Evolutionary conservation across 257 asterid species (phyloP).

Genomic region (Jaltomata sinuosa): DNA sequence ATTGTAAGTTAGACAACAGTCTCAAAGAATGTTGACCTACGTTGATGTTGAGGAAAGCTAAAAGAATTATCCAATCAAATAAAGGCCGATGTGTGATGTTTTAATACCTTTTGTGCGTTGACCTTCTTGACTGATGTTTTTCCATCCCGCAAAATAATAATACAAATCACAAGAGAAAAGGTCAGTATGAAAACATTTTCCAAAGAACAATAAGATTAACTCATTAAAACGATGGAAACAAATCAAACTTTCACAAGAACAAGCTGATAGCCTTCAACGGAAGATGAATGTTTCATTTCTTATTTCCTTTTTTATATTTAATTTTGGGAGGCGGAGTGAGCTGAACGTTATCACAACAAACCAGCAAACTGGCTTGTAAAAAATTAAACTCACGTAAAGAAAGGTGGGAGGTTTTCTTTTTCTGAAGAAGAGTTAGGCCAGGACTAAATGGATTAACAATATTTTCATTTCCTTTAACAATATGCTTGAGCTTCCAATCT

Average conservation of each 20-base stretch:
- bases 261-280: neutral
- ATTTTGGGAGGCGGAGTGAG: neutral
- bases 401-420: neutral
- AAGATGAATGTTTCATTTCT: neutral
- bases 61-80: neutral
- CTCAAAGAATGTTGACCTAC: neutral
- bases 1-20: neutral
- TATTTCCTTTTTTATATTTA: neutral
- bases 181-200: neutral
- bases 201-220: neutral
- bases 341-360: neutral
- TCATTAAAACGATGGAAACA: neutral
- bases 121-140: slow-evolving; percentile 61
- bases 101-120: slow-evolving; percentile 65
- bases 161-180: neutral
- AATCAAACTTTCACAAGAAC: neutral
- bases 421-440: neutral
- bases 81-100: slow-evolving; percentile 1
- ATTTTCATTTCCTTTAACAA: neutral
- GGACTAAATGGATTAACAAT: neutral
- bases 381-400: neutral
- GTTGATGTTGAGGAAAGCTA: slow-evolving; percentile 6
- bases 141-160: slow-evolving; percentile 16
- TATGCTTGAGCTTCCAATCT: neutral
- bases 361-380: neutral